Evolutionary conservation across 1,284 basidiomycete genomes (phyloP).

Genomic region (Takashimella koratensis): DNA sequence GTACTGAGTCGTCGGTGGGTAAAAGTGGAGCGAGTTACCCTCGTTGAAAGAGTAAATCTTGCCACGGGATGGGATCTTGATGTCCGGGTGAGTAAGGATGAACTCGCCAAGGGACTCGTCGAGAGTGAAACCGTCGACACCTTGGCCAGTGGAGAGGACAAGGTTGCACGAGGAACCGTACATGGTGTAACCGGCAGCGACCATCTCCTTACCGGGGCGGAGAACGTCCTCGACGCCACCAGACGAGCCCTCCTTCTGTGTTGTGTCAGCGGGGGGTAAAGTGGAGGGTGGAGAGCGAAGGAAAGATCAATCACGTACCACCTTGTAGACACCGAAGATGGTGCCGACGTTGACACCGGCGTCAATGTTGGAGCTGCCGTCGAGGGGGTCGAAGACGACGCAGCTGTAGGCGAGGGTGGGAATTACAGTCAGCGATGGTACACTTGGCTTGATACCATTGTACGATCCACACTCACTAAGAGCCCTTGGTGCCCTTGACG

Average conservation of each 20-base stretch:
- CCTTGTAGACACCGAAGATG: slow-evolving; percentile 96
- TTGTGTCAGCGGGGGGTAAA: slow-evolving; percentile 3
- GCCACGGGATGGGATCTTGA: slow-evolving; percentile 86
- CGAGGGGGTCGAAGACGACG: slow-evolving; percentile 97
- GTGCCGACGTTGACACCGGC: slow-evolving; percentile 99
- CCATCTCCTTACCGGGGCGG: slow-evolving; percentile 93
- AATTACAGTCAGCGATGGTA: no score
- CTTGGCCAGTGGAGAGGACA: slow-evolving; percentile 89
- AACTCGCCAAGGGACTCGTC: slow-evolving; percentile 96
- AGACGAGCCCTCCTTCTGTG: slow-evolving; percentile 66
- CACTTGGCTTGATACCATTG: no score
- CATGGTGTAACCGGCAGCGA: slow-evolving; percentile 96
- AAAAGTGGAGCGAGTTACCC: slow-evolving; percentile 93
- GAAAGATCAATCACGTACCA: slow-evolving; percentile 54
- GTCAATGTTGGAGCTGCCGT: slow-evolving; percentile 98
- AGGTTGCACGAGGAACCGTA: slow-evolving; percentile 98
- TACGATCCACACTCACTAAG: slow-evolving; percentile 56
- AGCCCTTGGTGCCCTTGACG: slow-evolving; percentile 61
- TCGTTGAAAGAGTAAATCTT: slow-evolving; percentile 99
- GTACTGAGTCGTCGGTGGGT: slow-evolving; percentile 79
- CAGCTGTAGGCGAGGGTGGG: slow-evolving; percentile 57
- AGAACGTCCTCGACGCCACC: slow-evolving; percentile 84
- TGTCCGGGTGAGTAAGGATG: slow-evolving; percentile 97
- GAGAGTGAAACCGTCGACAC: slow-evolving; percentile 98
- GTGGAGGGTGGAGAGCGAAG: slow-evolving; percentile 33